Percentiles rank a stretch among this genome's conserved stretches.
These are phyloP conservation scores for Abrus precatorius DNA, from an alignment of 306 rosid species.

Conservation along the genomic window DNA sequence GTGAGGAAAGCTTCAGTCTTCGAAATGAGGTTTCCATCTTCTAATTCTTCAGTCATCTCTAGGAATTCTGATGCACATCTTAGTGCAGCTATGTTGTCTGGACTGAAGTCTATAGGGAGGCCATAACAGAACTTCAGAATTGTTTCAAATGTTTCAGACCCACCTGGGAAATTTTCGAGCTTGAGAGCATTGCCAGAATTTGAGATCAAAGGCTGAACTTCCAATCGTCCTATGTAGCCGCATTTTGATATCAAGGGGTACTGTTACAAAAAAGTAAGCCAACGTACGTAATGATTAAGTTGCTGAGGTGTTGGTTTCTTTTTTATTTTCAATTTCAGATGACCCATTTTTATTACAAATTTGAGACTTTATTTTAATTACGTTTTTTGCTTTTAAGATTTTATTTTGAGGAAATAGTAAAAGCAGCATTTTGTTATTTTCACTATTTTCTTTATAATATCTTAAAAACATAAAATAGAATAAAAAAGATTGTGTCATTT, in stretches of 20 bases:
- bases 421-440: not conserved
- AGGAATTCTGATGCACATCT: conserved; percentile 94
- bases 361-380: not conserved
- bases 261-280: conserved; percentile 64
- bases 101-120: conserved; percentile 76
- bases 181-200: conserved; percentile 59
- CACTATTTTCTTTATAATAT: not conserved
- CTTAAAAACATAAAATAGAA: not conserved
- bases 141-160: conserved; percentile 74
- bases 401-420: not conserved
- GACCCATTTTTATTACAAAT: not conserved
- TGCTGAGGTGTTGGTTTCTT: conserved; percentile 6
- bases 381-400: conserved; percentile 2
- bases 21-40: conserved; percentile 83
- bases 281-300: conserved; percentile 26
- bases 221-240: conserved; percentile 77
- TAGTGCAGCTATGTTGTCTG: conserved; percentile 75
- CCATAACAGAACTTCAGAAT: conserved; percentile 89
- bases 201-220: conserved; percentile 65
- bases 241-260: conserved; percentile 84
- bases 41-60: conserved; percentile 92
- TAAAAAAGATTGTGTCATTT: not conserved
- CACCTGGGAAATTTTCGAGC: conserved; percentile 93
- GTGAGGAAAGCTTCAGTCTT: conserved; percentile 95
- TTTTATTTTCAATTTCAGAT: not conserved